Conservation (phyloP, 1,284 basidiomycete genomes). For the Tilletia walkeri region DNA sequence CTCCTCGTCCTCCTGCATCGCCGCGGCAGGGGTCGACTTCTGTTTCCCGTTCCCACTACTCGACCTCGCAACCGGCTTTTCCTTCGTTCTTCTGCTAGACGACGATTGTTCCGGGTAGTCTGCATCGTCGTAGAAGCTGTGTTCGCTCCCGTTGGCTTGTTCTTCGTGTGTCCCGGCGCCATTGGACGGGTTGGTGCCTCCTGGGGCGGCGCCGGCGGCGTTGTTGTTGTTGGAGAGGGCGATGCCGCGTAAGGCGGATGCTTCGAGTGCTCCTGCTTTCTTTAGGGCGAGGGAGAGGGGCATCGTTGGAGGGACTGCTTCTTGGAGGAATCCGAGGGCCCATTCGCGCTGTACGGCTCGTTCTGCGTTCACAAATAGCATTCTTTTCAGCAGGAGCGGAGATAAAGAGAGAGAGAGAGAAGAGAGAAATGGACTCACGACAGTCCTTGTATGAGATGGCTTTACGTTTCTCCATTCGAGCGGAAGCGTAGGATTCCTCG, state of each 20-base stretch:
- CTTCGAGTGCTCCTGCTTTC: background rate
- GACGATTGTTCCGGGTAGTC: no score
- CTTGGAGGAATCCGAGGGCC: slow-evolving; percentile 12
- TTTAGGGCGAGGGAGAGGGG: slow-evolving; percentile 5
- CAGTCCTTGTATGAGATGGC: slow-evolving; percentile 15
- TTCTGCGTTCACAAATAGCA: background rate
- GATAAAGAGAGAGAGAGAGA: background rate
- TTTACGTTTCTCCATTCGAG: slow-evolving; percentile 12
- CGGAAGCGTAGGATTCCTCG: slow-evolving; percentile 12
- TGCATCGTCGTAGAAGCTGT: no score
- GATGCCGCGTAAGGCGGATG: slow-evolving; percentile 1
- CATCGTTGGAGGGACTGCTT: slow-evolving; percentile 5
- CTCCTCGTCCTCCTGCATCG: no score
- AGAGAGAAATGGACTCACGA: background rate
- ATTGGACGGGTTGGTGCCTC: background rate
- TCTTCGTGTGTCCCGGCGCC: no score
- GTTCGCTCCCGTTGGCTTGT: no score
- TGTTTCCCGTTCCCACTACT: no score
- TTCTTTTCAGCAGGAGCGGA: no score
- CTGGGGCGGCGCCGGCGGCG: no score
- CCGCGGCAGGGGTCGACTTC: no score
- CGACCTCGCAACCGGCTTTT: no score
- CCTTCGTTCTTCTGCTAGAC: no score
- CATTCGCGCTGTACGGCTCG: slow-evolving; percentile 13
- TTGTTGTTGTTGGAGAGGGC: background rate